These are phyloP conservation scores for Cytauxzoon felis DNA, from an alignment of 169 alveolate genomes.

Conservation along the genomic window DNA sequence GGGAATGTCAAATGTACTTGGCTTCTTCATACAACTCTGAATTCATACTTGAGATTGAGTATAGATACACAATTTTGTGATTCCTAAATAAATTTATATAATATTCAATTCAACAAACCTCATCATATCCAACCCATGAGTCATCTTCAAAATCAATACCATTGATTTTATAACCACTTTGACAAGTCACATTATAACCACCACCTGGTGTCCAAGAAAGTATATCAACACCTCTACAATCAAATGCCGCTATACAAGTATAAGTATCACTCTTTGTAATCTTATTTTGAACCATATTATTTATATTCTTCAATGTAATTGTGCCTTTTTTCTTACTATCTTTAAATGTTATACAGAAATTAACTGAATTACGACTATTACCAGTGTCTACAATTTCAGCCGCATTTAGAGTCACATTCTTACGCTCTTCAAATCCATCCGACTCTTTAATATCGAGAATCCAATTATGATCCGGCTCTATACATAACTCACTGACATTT, in stretches of 20 bases:
- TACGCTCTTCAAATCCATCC: slow-evolving; percentile 41
- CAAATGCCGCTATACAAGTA: slow-evolving; percentile 55
- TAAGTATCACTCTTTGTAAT: slow-evolving; percentile 20
- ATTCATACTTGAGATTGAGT: slow-evolving; percentile 50
- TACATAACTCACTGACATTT: slow-evolving; percentile 36
- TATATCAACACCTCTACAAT: slow-evolving; percentile 59
- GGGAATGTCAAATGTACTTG: too few species aligned
- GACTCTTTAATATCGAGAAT: slow-evolving; percentile 49
- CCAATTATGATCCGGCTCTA: slow-evolving; percentile 54
- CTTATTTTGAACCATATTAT: slow-evolving; percentile 24
- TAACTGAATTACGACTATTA: slow-evolving; percentile 47
- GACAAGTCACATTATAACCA: slow-evolving; percentile 56
- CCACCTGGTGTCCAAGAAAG: slow-evolving; percentile 50
- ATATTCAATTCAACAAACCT: slow-evolving; percentile 6
- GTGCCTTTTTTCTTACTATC: slow-evolving; percentile 53
- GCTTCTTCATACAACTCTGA: slow-evolving; percentile 32
- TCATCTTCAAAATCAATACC: slow-evolving; percentile 53
- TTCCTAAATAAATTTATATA: neutral
- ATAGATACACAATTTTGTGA: slow-evolving; percentile 36
- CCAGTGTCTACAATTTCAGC: slow-evolving; percentile 47
- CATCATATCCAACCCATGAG: slow-evolving; percentile 66
- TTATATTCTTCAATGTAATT: slow-evolving; percentile 28
- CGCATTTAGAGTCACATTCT: slow-evolving; percentile 45
- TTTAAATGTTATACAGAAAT: slow-evolving; percentile 38
- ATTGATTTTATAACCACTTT: slow-evolving; percentile 41